A percentile compares a stretch with the other conserved stretches of the same genome.
Conservation (phyloP, 73 alveolate species). For the Tetrahymena thermophila region DNA sequence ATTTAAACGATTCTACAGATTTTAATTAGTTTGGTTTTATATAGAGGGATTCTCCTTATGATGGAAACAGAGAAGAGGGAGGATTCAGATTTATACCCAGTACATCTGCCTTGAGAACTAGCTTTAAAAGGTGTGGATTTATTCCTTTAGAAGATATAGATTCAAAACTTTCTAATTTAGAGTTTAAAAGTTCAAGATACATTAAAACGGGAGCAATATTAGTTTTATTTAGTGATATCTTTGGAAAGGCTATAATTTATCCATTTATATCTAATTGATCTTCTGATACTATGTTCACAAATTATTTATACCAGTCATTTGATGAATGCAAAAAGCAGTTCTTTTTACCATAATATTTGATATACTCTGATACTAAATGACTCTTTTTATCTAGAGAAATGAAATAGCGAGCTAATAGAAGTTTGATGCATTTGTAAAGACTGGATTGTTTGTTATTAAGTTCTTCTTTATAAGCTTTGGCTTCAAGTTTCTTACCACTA, state of each 20-base stretch:
- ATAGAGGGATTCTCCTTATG: not conserved
- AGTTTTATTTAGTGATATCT: not conserved
- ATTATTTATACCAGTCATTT: not conserved
- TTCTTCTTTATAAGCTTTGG: not conserved
- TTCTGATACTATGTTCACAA: not conserved
- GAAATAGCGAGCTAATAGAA: not conserved
- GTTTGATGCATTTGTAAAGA: not conserved
- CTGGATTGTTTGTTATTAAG: not conserved
- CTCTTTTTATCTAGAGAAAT: not conserved
- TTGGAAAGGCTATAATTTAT: not conserved
- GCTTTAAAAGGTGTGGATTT: not conserved
- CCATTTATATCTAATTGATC: not conserved
- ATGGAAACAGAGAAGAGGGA: not conserved
- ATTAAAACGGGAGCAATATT: not conserved
- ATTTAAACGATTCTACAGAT: not conserved
- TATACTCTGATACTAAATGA: not conserved
- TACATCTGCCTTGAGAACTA: not conserved
- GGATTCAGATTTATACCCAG: not conserved
- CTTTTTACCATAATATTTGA: not conserved
- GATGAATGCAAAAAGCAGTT: not conserved
- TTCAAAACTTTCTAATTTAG: not conserved
- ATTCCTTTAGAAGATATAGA: not conserved
- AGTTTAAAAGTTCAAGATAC: not conserved
- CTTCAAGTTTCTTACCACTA: not conserved
- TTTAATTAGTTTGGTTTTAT: not conserved